Conservation (phyloP, 2,329 filamentous ascomycete genomes). For the Metarhizium anisopliae region DNA sequence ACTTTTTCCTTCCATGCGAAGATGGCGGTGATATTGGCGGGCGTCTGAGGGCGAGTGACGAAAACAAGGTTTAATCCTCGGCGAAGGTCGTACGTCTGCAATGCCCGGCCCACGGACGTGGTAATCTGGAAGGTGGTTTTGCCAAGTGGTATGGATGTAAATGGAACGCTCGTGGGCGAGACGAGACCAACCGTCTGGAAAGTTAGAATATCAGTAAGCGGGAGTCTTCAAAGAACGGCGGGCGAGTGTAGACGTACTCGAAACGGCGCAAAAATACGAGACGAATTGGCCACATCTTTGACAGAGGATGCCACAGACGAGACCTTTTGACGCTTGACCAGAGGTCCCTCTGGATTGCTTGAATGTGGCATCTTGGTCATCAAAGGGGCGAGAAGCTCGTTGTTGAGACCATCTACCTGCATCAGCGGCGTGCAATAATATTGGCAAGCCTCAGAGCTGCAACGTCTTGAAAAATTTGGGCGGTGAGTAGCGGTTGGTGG, state of each 20-base stretch:
- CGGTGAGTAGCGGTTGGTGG: slow-evolving; percentile 11
- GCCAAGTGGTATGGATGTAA: slow-evolving; percentile 79
- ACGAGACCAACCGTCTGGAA: slow-evolving; percentile 81
- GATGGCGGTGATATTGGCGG: slow-evolving; percentile 75
- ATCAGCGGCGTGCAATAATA: background rate
- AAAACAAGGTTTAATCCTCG: slow-evolving; percentile 88
- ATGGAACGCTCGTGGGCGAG: slow-evolving; percentile 82
- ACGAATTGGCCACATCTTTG: slow-evolving; percentile 40
- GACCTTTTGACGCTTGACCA: slow-evolving; percentile 71
- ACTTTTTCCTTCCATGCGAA: slow-evolving; percentile 79
- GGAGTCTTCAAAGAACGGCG: background rate
- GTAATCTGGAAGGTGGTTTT: slow-evolving; percentile 97
- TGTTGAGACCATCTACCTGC: background rate
- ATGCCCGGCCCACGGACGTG: slow-evolving; percentile 78
- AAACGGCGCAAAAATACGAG: slow-evolving; percentile 87
- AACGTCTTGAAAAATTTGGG: slow-evolving; percentile 15
- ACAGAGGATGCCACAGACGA: slow-evolving; percentile 28
- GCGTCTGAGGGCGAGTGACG: slow-evolving; percentile 83
- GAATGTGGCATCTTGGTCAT: slow-evolving; percentile 42
- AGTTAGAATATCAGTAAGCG: slow-evolving; percentile 4
- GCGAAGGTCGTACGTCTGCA: slow-evolving; percentile 94
- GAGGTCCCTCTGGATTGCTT: slow-evolving; percentile 45
- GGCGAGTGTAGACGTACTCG: slow-evolving; percentile 51
- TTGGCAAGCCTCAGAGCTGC: no score
- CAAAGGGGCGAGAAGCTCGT: background rate